Evolutionary conservation across 2,329 filamentous ascomycete genomes (phyloP), one percentile per base, ranked within the genome.

Genomic region (Penicillium concentricum): DNA sequence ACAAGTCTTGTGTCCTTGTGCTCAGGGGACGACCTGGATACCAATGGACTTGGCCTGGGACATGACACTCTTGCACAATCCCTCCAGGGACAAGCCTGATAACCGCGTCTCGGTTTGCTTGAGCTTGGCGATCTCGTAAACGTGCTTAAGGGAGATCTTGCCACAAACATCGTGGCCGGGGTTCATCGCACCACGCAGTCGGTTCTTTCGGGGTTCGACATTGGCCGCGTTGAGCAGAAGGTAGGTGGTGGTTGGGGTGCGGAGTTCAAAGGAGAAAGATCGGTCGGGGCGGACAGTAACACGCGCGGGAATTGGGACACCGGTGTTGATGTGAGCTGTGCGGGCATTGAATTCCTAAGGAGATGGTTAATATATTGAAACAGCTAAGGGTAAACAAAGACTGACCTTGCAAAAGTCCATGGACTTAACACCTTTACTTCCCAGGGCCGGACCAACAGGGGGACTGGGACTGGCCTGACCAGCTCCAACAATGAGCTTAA

Each of bases 361-460:
- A 37, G 8, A n/a, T 20, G 38, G 49, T 62, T 8, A 57, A 35
- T 58, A 15, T 53, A 15, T 4, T 26, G 26, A 18, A 28, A 6
- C 4, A 20, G n/a, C 3, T 15, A 16, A 22, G 13, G n/a, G 45
- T 42, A 30, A 39, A 43, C 46, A 8, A 28, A 51, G 38, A 54
- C 72, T 56, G 74, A 96, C 93, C 84, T 97, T 97, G 86, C 94
- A 97, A 76, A 97, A 99, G 78, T 99, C 94, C 88, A 99, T 99
- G 57, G 90, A 95, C 82, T 99, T 99, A 61, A 99, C 90, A 82
- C 94, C 94, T 81, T 97, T 97, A 75, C 88, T 93, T 79, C 94
- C 94, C 64, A 99, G 84, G 52, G 94, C 94, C 57, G 94, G 94
- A 81, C 94, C 94, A 69, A 99, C 92, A 5, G 94, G 94, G 34